Evolutionary conservation across 2,329 filamentous ascomycete genomes (phyloP).

Genomic region (Aspergillus nomiae): DNA sequence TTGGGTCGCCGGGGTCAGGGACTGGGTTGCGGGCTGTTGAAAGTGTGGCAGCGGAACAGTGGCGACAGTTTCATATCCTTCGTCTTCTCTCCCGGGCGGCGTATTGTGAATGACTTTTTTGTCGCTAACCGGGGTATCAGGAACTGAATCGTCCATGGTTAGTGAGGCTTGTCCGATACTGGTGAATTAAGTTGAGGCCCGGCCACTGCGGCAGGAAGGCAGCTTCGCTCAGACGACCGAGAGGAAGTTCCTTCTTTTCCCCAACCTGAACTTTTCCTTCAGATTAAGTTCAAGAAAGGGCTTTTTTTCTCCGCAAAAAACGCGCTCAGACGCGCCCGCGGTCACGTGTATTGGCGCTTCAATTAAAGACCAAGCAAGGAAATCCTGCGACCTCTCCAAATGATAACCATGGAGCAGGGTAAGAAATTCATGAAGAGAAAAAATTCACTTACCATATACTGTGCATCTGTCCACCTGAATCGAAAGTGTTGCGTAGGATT

Average conservation of each 20-base stretch:
- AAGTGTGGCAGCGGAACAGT: constrained; percentile 46
- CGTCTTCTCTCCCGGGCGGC: constrained; percentile 34
- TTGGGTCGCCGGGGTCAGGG: constrained; percentile 50
- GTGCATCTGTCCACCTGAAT: not conserved
- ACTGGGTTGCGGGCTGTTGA: constrained; percentile 31
- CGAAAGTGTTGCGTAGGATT: not conserved
- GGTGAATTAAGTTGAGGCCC: not conserved
- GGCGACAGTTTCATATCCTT: constrained; percentile 51
- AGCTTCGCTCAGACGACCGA: not conserved
- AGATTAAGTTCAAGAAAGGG: not conserved
- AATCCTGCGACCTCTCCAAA: not conserved
- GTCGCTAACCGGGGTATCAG: constrained; percentile 43
- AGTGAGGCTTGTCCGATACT: not conserved
- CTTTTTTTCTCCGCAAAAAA: constrained; percentile 19
- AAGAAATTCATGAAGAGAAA: not conserved
- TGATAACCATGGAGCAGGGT: not conserved
- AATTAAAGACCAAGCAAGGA: constrained; percentile 20
- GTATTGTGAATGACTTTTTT: constrained; percentile 34
- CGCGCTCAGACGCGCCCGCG: constrained; percentile 22
- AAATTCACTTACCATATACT: not conserved
- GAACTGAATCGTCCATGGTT: constrained; percentile 43
- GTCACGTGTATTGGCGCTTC: constrained; percentile 26
- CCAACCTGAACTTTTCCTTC: constrained; percentile 11
- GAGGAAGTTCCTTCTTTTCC: constrained; percentile 1
- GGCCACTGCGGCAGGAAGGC: not conserved